Percentiles rank a stretch among this genome's conserved stretches.
Evolutionary conservation across 441 rosid genomes (phyloP).

Genomic region (Populus hybrid): DNA sequence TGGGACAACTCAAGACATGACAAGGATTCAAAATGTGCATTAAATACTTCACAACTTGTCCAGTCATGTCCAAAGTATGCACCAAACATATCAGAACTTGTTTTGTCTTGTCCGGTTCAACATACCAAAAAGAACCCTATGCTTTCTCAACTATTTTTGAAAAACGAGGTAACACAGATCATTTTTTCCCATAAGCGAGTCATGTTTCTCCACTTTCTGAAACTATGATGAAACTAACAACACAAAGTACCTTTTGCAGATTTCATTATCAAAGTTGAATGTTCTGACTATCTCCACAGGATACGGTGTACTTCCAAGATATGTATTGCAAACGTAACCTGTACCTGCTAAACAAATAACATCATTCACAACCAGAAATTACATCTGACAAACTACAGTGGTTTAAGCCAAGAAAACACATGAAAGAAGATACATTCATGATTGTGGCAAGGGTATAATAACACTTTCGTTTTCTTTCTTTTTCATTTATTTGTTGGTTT

Average conservation of each 20-base stretch:
- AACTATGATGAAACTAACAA: conserved; percentile 8
- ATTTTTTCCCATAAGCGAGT: neutral
- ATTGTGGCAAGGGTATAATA: neutral
- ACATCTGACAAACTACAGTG: neutral
- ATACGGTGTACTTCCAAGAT: conserved; percentile 48
- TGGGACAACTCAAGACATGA: neutral
- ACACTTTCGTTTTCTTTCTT: neutral
- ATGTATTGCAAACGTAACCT: conserved; percentile 72
- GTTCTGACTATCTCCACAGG: conserved; percentile 79
- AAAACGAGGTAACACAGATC: neutral
- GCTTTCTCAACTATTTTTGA: neutral
- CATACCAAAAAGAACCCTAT: neutral
- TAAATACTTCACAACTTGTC: too few relatives aligned
- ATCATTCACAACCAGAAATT: conserved; percentile 14
- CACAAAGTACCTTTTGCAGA: conserved; percentile 58
- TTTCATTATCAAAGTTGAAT: conserved; percentile 72
- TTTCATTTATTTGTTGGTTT: too few relatives aligned
- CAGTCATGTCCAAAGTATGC: too few relatives aligned
- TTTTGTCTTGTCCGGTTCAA: too few relatives aligned
- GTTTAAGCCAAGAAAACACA: conserved; percentile 16
- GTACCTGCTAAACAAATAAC: too few relatives aligned
- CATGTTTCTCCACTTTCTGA: neutral
- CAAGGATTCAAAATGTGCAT: too few relatives aligned
- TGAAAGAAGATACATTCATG: neutral
- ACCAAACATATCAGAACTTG: too few relatives aligned